These are phyloP conservation scores for Amoebophrya sp. DNA, from an alignment of 169 alveolate species.

Conservation along the genomic window DNA sequence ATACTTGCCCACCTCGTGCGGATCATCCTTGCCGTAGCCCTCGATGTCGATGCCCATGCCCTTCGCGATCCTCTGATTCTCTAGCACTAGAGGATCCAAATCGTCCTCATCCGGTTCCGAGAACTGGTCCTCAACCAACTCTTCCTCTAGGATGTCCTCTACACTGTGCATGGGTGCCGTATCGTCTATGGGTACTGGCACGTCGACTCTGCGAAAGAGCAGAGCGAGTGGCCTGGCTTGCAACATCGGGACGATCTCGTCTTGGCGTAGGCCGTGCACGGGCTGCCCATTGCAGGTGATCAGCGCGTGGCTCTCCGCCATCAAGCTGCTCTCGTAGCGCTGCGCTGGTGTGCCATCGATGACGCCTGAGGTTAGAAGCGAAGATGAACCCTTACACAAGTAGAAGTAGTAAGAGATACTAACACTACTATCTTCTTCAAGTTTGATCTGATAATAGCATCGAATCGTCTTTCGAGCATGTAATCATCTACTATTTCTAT, in stretches of 20 bases:
- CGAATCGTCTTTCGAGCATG: too few species aligned
- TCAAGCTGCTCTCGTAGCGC: background rate
- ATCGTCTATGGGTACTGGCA: background rate
- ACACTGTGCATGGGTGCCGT: background rate
- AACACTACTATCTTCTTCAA: too few species aligned
- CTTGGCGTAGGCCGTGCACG: constrained; percentile 12
- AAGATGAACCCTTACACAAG: too few species aligned
- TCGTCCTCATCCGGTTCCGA: background rate
- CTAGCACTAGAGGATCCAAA: background rate
- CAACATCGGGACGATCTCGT: background rate
- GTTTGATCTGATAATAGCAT: too few species aligned
- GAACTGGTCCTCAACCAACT: background rate
- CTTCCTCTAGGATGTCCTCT: constrained; percentile 19
- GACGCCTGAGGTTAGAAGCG: too few species aligned
- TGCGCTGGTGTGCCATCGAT: background rate
- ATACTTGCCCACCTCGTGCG: background rate
- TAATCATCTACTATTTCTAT: too few species aligned
- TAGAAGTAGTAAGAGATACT: too few species aligned
- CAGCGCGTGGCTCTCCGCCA: constrained; percentile 27
- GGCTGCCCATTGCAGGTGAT: background rate
- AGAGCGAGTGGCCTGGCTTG: background rate
- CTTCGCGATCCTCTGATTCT: background rate
- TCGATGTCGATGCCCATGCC: constrained; percentile 27
- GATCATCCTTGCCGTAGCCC: background rate
- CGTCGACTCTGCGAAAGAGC: background rate